phyloP scores from a whole-genome alignment of 441 rosid genomes.

The Erodium moschatum region DNA sequence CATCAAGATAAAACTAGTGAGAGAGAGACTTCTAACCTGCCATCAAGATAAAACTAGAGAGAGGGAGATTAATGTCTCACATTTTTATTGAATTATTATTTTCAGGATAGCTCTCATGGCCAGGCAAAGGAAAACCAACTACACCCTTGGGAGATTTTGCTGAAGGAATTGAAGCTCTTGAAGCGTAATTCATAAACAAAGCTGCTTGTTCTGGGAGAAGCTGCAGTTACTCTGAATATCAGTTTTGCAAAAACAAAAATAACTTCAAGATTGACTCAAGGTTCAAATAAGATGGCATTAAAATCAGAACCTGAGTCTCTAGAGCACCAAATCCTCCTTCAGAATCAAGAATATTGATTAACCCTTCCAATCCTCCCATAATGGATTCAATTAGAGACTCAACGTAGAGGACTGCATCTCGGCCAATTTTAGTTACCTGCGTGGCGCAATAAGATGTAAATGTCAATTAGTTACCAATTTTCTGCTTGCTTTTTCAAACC shows the following conservation, averaged over 20 bases:
- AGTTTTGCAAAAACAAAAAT: slow-evolving; percentile 19
- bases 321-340: slow-evolving; percentile 99
- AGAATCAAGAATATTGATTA: slow-evolving; percentile 96
- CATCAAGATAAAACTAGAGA: slow-evolving; percentile 21
- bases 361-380: slow-evolving; percentile 98
- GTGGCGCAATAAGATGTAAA: slow-evolving; percentile 21
- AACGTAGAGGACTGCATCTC: slow-evolving; percentile 92
- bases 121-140: slow-evolving; percentile 72
- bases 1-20: slow-evolving; percentile 22
- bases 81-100: slow-evolving; percentile 83
- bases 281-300: slow-evolving; percentile 16
- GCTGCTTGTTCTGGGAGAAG: slow-evolving; percentile 99
- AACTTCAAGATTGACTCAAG: slow-evolving; percentile 17
- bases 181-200: slow-evolving; percentile 62
- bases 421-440: slow-evolving; percentile 90
- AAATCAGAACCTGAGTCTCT: slow-evolving; percentile 70
- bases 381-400: slow-evolving; percentile 98
- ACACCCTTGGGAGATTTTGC: slow-evolving; percentile 71
- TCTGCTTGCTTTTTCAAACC: slow-evolving; percentile 4
- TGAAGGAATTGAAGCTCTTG: slow-evolving; percentile 56
- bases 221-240: slow-evolving; percentile 41
- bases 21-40: slow-evolving; percentile 97
- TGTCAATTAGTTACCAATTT: neutral
- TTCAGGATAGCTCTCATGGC: slow-evolving; percentile 95
- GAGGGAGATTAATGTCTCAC: slow-evolving; percentile 33